These are phyloP conservation scores for Exophiala aquamarina DNA, from an alignment of 2,329 filamentous ascomycete species.

Conservation along the genomic window DNA sequence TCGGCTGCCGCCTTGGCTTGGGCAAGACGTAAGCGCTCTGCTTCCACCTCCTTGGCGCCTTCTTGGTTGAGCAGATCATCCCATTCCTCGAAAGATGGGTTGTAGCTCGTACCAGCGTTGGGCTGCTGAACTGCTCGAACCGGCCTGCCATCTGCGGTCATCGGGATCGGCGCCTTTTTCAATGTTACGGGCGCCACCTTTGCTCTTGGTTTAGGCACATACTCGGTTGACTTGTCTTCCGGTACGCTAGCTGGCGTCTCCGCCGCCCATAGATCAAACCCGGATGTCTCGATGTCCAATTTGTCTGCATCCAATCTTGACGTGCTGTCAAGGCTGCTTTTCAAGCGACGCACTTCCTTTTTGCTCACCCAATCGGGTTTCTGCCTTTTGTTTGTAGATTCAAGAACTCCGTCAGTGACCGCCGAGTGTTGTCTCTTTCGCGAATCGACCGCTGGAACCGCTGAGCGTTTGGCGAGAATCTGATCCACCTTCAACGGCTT, in stretches of 20 bases:
- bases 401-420: conserved; percentile 70
- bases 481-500: conserved; percentile 88
- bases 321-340: conserved; percentile 43
- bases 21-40: conserved; percentile 73
- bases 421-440: conserved; percentile 73
- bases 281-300: conserved; percentile 51
- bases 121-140: conserved; percentile 79
- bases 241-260: conserved; percentile 34
- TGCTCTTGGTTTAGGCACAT: conserved; percentile 64
- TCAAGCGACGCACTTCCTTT: conserved; percentile 78
- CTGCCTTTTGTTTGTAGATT: conserved; percentile 67
- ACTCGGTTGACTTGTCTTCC: conserved; percentile 55
- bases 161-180: conserved; percentile 73
- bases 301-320: conserved; percentile 37
- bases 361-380: conserved; percentile 78
- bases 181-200: conserved; percentile 74
- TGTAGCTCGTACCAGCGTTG: conserved; percentile 84
- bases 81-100: conserved; percentile 85
- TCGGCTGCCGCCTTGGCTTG: conserved; percentile 56
- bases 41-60: conserved; percentile 74
- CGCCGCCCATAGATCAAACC: conserved; percentile 77
- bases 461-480: conserved; percentile 82
- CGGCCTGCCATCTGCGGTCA: conserved; percentile 77
- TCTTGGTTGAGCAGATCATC: conserved; percentile 72
- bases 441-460: conserved; percentile 72